Evolutionary conservation across 2,329 filamentous ascomycete species (phyloP).

Genomic region (Colletotrichum coccodes): DNA sequence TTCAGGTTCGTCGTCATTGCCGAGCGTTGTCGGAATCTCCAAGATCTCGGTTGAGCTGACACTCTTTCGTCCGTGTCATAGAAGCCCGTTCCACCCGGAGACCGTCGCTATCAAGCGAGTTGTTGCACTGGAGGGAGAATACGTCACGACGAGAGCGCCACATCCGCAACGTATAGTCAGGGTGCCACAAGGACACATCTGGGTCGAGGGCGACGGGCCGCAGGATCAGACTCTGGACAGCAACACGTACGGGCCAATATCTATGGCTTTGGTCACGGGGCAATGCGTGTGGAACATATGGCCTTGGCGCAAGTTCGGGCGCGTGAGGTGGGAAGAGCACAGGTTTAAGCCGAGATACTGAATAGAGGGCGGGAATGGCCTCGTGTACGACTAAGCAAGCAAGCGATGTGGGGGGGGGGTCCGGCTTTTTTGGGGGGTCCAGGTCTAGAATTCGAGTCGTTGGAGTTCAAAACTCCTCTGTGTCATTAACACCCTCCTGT

Average conservation of each 20-base stretch:
- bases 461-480: background rate
- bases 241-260: conserved; percentile 89
- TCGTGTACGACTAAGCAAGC: conserved; percentile 2
- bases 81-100: conserved; percentile 77
- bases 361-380: conserved; percentile 37
- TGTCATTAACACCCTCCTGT: background rate
- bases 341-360: conserved; percentile 42
- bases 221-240: conserved; percentile 80
- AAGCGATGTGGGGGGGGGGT: background rate
- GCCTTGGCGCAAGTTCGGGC: conserved; percentile 70
- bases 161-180: conserved; percentile 66
- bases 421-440: background rate
- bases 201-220: conserved; percentile 92
- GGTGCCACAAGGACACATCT: conserved; percentile 87
- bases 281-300: conserved; percentile 78
- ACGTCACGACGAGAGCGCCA: conserved; percentile 72
- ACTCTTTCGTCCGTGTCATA: conserved; percentile 43
- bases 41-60: background rate
- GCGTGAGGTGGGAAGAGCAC: conserved; percentile 68
- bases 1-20: conserved; percentile 62
- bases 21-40: background rate
- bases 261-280: conserved; percentile 79
- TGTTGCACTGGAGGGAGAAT: conserved; percentile 82
- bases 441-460: background rate
- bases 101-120: conserved; percentile 83